Evolutionary conservation across 176 grass and related monocot species (phyloP).

Genomic region (Eleusine coracana): DNA sequence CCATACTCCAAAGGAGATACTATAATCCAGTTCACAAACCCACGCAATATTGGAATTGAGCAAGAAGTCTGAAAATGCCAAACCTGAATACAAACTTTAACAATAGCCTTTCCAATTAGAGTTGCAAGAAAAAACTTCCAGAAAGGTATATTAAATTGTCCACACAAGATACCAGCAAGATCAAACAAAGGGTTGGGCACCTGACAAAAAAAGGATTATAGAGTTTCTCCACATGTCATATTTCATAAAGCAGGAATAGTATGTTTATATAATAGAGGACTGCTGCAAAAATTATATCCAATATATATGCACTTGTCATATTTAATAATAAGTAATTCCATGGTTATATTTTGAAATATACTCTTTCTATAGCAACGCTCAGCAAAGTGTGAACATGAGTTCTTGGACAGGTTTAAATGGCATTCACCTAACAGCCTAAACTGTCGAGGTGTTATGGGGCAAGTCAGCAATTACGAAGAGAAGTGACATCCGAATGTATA

Average conservation of each 20-base stretch:
- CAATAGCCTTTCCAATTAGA: conserved; percentile 88
- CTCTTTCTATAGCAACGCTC: conserved; percentile 11
- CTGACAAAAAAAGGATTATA: conserved; percentile 52
- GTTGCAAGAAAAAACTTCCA: conserved; percentile 98
- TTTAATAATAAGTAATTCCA: conserved; percentile 27
- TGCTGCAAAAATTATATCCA: background rate
- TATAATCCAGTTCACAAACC: conserved; percentile 22
- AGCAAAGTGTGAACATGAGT: conserved; percentile 23
- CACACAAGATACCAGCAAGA: conserved; percentile 89
- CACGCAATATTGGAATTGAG: conserved; percentile 11
- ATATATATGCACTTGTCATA: conserved; percentile 23
- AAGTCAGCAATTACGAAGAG: background rate
- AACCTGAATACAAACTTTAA: conserved; percentile 97
- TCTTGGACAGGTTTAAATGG: conserved; percentile 12
- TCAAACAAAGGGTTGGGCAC: conserved; percentile 96
- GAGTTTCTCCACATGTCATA: conserved; percentile 33
- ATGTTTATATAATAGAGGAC: conserved; percentile 21
- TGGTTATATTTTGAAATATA: conserved; percentile 23
- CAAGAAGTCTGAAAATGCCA: conserved; percentile 22
- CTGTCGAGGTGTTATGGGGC: conserved; percentile 19
- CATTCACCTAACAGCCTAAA: conserved; percentile 20
- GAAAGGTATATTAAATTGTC: conserved; percentile 88
- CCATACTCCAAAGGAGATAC: background rate
- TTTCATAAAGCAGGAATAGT: conserved; percentile 22
- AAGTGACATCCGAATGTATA: conserved; percentile 10